Evolutionary conservation across 306 rosid genomes (phyloP), one percentile per base, ranked within the genome.

Genomic region (Castanopsis chinensis): DNA sequence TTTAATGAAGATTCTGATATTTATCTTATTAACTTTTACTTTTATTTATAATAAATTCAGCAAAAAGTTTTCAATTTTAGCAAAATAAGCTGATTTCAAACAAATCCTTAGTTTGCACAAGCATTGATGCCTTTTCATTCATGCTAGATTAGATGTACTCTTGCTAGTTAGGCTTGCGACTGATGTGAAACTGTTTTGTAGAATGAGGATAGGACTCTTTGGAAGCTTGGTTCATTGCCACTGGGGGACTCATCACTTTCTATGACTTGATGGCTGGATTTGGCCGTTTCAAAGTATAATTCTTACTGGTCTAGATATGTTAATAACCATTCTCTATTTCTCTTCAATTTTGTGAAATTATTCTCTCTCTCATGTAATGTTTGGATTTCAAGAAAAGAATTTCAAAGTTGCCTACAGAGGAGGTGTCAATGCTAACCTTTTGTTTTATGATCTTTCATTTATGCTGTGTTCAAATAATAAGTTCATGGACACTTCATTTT

Each of bases 191-290:
- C 14, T 72, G 37, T 73, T 71, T 53, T 79, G 88, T 96, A 95
- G 99, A 95, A 92, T 53, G 99, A 90, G 86, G 98, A 91, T 21
- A 84, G 99, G 83, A 92, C 97, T 41, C 97, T 95, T 21, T 95
- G 99, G 99, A 92, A 95, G 83, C 97, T 92, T 59, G 99, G 99
- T 19, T 88, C 97, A 27, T 84, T 92, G 82, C 99, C 97, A 12
- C 99, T 98, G 43, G 43, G 6, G 98, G 98, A 54, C 81, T 95
- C 23, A 95, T 90, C 69, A 95, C 99, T 30, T 95, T 95, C 45
- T 95, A 91, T 87, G 91, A 95, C 71, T 90, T 95, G 64, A 95
- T 95, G 98, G 98, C 80, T 95, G 86, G 91, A 90, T 82, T 89
- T 95, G 58, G 99, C 99, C 82, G 90, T 95, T 87, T 89, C 97